A percentile compares a stretch with the other conserved stretches of the same genome.
Evolutionary conservation across 163 green algal species (phyloP).

Genomic region (Volvox carteri): DNA sequence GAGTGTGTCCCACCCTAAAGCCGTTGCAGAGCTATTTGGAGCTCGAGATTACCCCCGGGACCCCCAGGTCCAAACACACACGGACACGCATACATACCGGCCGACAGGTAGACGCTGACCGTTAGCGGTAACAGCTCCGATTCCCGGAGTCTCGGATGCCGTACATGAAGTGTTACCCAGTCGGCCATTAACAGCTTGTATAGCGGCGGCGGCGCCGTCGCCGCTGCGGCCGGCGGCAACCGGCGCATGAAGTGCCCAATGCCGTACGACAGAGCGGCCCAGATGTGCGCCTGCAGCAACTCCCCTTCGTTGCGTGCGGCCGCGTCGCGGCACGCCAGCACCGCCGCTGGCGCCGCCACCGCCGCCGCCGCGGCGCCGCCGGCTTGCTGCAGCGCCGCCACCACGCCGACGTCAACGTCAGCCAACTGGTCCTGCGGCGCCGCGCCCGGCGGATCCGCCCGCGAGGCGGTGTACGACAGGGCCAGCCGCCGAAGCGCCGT

Average conservation of each 20-base stretch:
- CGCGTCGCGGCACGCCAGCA: background rate
- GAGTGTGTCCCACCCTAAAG: too few species aligned
- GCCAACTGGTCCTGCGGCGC: constrained; percentile 11
- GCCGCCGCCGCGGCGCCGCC: background rate
- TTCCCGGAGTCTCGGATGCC: background rate
- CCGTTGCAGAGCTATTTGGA: too few species aligned
- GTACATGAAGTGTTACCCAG: constrained; percentile 39
- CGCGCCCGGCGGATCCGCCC: background rate
- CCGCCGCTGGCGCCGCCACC: background rate
- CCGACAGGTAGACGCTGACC: constrained; percentile 1
- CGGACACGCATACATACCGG: too few species aligned
- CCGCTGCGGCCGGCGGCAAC: background rate
- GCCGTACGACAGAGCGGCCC: background rate
- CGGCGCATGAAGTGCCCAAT: constrained; percentile 7
- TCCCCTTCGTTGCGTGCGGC: constrained; percentile 30
- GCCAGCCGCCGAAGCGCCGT: constrained; percentile 29
- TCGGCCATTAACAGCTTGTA: constrained; percentile 46
- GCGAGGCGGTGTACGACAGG: background rate
- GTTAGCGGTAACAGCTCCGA: constrained; percentile 42
- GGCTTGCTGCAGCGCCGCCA: background rate
- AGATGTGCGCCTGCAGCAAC: constrained; percentile 53
- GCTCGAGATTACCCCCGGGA: too few species aligned
- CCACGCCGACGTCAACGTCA: constrained; percentile 20
- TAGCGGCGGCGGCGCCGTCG: background rate
- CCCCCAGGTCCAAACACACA: too few species aligned